Evolutionary conservation across 805 yeast genomes (phyloP).

Genomic region (Kodamaea nitidulidarum): DNA sequence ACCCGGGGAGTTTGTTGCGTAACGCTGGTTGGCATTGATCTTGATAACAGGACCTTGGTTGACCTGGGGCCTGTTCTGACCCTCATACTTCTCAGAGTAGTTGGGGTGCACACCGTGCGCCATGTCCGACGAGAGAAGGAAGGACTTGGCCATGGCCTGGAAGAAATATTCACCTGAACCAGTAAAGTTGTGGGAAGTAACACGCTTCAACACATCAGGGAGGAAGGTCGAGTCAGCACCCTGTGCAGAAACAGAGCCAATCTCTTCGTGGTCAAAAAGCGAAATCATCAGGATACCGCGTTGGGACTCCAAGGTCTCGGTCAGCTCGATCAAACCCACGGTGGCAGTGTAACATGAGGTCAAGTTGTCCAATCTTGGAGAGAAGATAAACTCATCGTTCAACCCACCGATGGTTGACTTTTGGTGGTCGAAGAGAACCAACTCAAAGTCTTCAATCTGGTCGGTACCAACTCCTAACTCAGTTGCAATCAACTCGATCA

Average conservation of each 20-base stretch:
- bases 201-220: conserved; percentile 70
- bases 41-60: conserved; percentile 92
- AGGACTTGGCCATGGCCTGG: conserved; percentile 69
- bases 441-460: conserved; percentile 87
- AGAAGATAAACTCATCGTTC: conserved; percentile 83
- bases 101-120: conserved; percentile 98
- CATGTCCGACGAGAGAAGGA: conserved; percentile 89
- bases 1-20: conserved; percentile 91
- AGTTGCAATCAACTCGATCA: conserved; percentile 64
- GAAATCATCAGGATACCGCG: conserved; percentile 69
- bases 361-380: conserved; percentile 88
- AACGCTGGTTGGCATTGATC: conserved; percentile 91
- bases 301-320: conserved; percentile 41
- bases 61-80: conserved; percentile 70
- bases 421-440: conserved; percentile 81
- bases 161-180: conserved; percentile 33
- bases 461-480: conserved; percentile 50
- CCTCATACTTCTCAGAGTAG: conserved; percentile 71
- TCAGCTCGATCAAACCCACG: conserved; percentile 60
- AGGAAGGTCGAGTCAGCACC: conserved; percentile 94
- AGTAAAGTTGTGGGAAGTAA: conserved; percentile 38
- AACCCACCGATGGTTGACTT: conserved; percentile 82
- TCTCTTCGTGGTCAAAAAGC: conserved; percentile 92
- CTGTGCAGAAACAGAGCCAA: conserved; percentile 91
- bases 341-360: conserved; percentile 82